Percentiles rank a stretch among this genome's conserved stretches.
Conservation (phyloP, 768 basidiomycete species). For the Exidia glandulosa region DNA sequence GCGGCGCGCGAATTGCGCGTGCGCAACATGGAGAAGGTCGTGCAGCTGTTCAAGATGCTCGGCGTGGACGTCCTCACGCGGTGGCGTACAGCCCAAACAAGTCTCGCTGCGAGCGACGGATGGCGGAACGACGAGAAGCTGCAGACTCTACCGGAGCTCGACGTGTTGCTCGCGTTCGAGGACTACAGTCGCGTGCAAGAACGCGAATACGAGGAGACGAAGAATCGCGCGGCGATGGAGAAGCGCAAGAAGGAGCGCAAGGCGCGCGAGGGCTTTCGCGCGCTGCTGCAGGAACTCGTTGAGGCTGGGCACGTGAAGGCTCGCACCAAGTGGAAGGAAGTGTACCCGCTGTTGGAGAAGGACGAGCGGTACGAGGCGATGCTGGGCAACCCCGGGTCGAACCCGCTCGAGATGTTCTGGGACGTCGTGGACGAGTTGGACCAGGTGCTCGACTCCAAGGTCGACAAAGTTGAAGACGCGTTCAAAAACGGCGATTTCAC, state of each 20-base stretch:
- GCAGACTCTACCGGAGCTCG: constrained; percentile 75
- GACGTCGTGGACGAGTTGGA: constrained; percentile 82
- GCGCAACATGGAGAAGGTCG: constrained; percentile 74
- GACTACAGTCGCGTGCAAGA: constrained; percentile 86
- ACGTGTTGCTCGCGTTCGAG: constrained; percentile 88
- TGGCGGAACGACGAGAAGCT: constrained; percentile 73
- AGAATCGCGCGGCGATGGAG: constrained; percentile 67
- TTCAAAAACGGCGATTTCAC: constrained; percentile 37
- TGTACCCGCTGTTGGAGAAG: constrained; percentile 64
- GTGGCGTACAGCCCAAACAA: constrained; percentile 76
- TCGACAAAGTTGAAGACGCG: constrained; percentile 52
- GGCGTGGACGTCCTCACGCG: constrained; percentile 88
- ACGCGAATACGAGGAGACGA: constrained; percentile 83
- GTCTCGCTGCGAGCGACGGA: constrained; percentile 64
- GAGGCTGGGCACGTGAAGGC: constrained; percentile 58
- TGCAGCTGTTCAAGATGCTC: constrained; percentile 73
- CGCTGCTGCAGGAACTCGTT: constrained; percentile 63
- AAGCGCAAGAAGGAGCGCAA: constrained; percentile 79
- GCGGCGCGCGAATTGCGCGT: constrained; percentile 66
- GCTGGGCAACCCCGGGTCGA: constrained; percentile 88
- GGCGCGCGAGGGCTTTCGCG: constrained; percentile 85
- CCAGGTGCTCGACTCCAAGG: constrained; percentile 72
- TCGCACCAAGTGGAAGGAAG: constrained; percentile 83
- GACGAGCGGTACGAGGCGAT: constrained; percentile 80
- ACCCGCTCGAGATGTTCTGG: constrained; percentile 94